Conservation (phyloP, 163 green algal species). For the Picocystis sp. region DNA sequence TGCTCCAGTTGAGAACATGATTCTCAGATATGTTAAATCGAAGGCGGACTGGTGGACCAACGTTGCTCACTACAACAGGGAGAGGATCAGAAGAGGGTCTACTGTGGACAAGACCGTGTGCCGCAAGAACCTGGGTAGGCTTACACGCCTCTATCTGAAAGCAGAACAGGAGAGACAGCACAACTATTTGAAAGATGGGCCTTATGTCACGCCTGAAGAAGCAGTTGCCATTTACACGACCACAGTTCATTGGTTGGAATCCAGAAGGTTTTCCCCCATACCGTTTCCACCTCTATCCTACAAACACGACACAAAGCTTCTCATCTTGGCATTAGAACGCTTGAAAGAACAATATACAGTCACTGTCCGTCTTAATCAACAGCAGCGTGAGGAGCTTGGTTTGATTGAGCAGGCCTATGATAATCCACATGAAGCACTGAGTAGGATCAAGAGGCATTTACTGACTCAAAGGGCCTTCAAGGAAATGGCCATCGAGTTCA, state of each 20-base stretch:
- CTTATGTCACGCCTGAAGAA: constrained; percentile 87
- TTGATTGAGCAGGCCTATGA: constrained; percentile 99
- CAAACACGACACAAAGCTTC: constrained; percentile 99
- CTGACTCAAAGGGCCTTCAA: constrained; percentile 96
- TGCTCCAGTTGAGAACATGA: constrained; percentile 98
- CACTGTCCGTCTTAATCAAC: constrained; percentile 84
- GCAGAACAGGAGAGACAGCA: constrained; percentile 95
- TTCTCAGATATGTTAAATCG: constrained; percentile 99
- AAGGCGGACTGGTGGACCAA: constrained; percentile 97
- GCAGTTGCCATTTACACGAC: constrained; percentile 99
- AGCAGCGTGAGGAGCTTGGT: constrained; percentile 94
- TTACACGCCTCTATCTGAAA: constrained; percentile 98
- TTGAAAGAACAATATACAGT: constrained; percentile 98
- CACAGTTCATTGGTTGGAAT: constrained; percentile 99
- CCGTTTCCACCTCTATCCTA: constrained; percentile 98
- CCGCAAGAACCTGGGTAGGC: constrained; percentile 96
- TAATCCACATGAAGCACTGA: constrained; percentile 97
- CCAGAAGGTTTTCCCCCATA: constrained; percentile 86
- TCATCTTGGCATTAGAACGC: constrained; percentile 95
- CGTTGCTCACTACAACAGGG: constrained; percentile 98
- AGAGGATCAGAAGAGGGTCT: constrained; percentile 93
- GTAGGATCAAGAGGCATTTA: constrained; percentile 97
- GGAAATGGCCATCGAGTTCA: constrained; percentile 50
- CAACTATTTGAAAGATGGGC: constrained; percentile 95
- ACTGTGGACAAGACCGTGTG: constrained; percentile 99